Evolutionary conservation across 1,139 yeast species (phyloP).

Genomic region (Kodamaea suecica): DNA sequence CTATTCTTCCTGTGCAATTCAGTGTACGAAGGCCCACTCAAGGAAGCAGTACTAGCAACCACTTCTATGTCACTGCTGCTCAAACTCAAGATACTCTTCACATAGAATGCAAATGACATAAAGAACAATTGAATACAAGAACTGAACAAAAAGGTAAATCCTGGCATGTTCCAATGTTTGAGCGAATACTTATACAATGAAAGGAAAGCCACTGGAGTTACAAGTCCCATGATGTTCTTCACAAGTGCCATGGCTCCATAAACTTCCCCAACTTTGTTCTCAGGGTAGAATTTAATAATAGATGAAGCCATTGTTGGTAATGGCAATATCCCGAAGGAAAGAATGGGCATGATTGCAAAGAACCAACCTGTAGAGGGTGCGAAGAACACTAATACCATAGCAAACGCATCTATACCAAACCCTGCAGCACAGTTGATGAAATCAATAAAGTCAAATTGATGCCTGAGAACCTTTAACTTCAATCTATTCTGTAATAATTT

Average conservation of each 20-base stretch:
- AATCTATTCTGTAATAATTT: slow-evolving; percentile 24
- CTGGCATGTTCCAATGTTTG: slow-evolving; percentile 10
- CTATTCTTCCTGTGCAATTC: slow-evolving; percentile 13
- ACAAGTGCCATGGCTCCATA: slow-evolving; percentile 52
- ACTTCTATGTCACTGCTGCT: neutral
- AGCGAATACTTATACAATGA: slow-evolving; percentile 30
- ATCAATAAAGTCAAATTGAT: slow-evolving; percentile 56
- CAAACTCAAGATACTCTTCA: slow-evolving; percentile 5
- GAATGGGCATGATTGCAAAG: slow-evolving; percentile 21
- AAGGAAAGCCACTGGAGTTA: slow-evolving; percentile 39
- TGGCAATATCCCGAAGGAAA: slow-evolving; percentile 45
- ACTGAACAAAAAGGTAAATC: slow-evolving; percentile 4
- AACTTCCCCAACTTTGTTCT: slow-evolving; percentile 48
- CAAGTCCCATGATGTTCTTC: slow-evolving; percentile 36
- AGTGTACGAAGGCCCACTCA: slow-evolving; percentile 1
- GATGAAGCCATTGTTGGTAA: slow-evolving; percentile 50
- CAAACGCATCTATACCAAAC: slow-evolving; percentile 37
- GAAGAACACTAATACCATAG: slow-evolving; percentile 28
- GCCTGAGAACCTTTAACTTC: slow-evolving; percentile 34
- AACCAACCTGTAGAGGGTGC: slow-evolving; percentile 8
- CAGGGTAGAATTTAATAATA: slow-evolving; percentile 49
- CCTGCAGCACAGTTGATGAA: slow-evolving; percentile 33
- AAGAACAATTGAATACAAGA: neutral
- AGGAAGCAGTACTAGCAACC: no score
- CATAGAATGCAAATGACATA: neutral